Evolutionary conservation across 345 rosid genomes (phyloP), one percentile per base, ranked within the genome.

Genomic region (Hibiscus tridactylites): DNA sequence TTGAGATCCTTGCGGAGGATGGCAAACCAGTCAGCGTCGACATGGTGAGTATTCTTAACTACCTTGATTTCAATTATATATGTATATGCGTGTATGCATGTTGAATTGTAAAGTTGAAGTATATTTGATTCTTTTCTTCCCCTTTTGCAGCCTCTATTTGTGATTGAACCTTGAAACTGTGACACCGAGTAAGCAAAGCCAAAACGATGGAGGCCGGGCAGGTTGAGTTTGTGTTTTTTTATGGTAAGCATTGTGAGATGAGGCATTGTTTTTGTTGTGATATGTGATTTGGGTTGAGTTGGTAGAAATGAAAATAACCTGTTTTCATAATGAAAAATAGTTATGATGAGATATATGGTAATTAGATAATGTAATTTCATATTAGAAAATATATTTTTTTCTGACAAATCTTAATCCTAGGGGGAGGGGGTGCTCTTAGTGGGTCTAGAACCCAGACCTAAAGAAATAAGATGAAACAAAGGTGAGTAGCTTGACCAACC

Each of bases 1-100:
- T 90, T 0, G 94, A 90, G 73, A 77, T 87, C 61, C 68, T 90
- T n/a, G 88, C 65, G 12, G 92, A 87, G 79, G 97, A 90, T 50
- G 84, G 90, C 61, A 88, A 92, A 79, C 72, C 92, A 19, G 91
- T 88, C 31, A 87, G 88, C 57, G 80, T 88, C 21, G 97, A 88
- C 79, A 79, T 65, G 56, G 91, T 92, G 68, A 84, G 92, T 81
- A 74, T 35, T 74, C 44, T 64, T 61, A 7, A 4, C 56, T 1
- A 10, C 3, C 21, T 12, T 26, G 33, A 26, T 26, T 46, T 13
- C 61, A 10, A 58, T 24, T 26, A 24, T 39, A 39, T 39, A 8
- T 39, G 44, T 39, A 37, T 3, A 17, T 56, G 68, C 33, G 16
- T 60, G 1, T 37, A 1, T 33, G 8, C 19, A 19, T 17, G 5